Evolutionary conservation across 192 early-diverging fungal species (phyloP).

Genomic region (Gaertneriomyces sp.): DNA sequence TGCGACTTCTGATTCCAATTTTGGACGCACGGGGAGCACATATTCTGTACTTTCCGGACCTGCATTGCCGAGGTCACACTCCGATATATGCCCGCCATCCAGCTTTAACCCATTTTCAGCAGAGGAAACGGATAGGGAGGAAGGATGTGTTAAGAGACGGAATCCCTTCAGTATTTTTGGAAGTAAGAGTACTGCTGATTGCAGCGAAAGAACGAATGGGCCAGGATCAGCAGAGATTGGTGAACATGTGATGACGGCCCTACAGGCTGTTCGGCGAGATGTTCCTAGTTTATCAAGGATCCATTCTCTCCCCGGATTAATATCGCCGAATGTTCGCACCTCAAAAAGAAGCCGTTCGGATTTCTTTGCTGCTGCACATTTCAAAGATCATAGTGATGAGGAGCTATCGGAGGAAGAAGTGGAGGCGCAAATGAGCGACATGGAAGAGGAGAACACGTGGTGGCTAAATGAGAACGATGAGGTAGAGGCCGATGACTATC

Average conservation of each 20-base stretch:
- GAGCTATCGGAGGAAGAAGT: no score
- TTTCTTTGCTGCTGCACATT: no score
- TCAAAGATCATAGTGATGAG: no score
- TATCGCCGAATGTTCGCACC: no score
- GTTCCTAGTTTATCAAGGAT: not conserved
- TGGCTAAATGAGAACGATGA: not conserved
- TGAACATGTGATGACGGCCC: constrained; percentile 1
- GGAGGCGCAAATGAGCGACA: no score
- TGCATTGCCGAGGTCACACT: not conserved
- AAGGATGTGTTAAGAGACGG: not conserved
- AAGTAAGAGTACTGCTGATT: not conserved
- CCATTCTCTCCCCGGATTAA: not conserved
- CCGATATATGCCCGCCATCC: not conserved
- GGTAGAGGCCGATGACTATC: not conserved
- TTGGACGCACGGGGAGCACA: not conserved
- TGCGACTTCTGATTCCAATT: not conserved
- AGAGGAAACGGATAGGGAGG: not conserved
- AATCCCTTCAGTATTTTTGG: constrained; percentile 3
- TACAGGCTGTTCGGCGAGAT: not conserved
- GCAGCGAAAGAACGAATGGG: not conserved
- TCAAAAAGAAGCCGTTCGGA: no score
- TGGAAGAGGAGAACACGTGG: no score
- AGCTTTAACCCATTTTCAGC: constrained; percentile 2
- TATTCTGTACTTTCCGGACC: not conserved
- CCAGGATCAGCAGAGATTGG: not conserved